These are phyloP conservation scores for Echinosophora koreensis DNA, from an alignment of 306 rosid species.

Conservation along the genomic window DNA sequence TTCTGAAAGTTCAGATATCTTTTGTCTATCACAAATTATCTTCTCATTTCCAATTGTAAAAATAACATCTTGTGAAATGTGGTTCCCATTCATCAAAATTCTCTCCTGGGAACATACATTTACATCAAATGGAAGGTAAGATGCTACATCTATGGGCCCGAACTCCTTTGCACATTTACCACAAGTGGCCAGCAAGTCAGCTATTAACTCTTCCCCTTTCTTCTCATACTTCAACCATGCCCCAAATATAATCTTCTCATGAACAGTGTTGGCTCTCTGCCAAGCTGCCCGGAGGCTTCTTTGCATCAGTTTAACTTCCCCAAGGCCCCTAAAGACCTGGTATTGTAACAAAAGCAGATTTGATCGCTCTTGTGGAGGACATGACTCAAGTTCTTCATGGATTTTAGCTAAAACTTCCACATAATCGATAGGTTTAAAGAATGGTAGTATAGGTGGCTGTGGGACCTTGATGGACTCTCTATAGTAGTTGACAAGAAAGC, in stretches of 20 bases:
- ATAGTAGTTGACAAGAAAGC: constrained; percentile 40
- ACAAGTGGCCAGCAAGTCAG: constrained; percentile 75
- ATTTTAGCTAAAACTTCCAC: constrained; percentile 91
- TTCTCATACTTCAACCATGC: constrained; percentile 95
- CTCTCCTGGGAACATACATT: constrained; percentile 54
- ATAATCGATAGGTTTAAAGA: constrained; percentile 82
- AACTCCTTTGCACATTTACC: constrained; percentile 82
- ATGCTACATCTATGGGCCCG: constrained; percentile 70
- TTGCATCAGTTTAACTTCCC: constrained; percentile 84
- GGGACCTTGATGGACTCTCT: constrained; percentile 96
- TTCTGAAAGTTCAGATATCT: constrained; percentile 78
- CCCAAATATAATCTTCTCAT: constrained; percentile 86
- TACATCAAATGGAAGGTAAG: constrained; percentile 60
- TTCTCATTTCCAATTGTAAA: constrained; percentile 75
- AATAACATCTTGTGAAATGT: constrained; percentile 54
- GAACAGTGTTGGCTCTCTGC: constrained; percentile 76
- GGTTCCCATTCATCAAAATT: constrained; percentile 55
- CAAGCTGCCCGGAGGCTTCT: constrained; percentile 90
- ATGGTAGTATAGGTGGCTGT: constrained; percentile 82
- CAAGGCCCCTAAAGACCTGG: constrained; percentile 92
- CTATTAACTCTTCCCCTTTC: constrained; percentile 79
- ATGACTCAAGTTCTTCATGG: constrained; percentile 93
- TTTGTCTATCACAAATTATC: constrained; percentile 82
- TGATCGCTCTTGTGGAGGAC: constrained; percentile 74
- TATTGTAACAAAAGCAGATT: constrained; percentile 77